Base-by-base conservation (phyloP, 2,329 filamentous ascomycete species). In the Claviceps lovelessii region DNA sequence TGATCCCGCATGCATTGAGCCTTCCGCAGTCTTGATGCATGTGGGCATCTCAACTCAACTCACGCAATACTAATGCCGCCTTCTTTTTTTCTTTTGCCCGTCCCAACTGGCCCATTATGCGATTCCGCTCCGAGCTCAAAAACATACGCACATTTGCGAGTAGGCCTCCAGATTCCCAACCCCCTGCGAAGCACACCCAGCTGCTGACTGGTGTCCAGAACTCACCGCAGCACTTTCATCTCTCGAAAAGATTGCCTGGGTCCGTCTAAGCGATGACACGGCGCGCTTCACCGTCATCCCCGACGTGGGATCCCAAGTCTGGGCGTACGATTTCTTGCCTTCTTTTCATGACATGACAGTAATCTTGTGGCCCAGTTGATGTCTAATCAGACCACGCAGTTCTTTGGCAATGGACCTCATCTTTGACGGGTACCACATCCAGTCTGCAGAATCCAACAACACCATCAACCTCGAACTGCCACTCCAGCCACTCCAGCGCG, bases 381-480 rank as follows among this genome's bases (percentile, higher is more conserved):
- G 19, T 45, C 48, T 46, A 47, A 46, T 41, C 56, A 47, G n/a
- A 29, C 19, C 29, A 28, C 8, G 10, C 58, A 82, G 79, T 46
- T 79, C 77, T 49, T 71, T 84, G 31, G 71, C 74, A 29, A 79
- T 87, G 77, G 88, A 95, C 65, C 84, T 89, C 61, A 89, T 98
- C 63, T 97, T 98, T 69, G 79, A 90, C 66, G 76, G 77, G 60
- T 95, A 94, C 73, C 81, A 83, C 54, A 84, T 97, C 61, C 86
- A 95, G 68, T 95, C 90, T 51, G 87, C 87, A 52, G 85, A 90
- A 50, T 75, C 75, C 44, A 77, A 82, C 68, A 95, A 95, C 70
- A 88, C 90, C 53, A 96, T 98, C 72, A 96, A 98, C 71, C 84
- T 98, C 59, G 93, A 98, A 72, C 81, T 98, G 1, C 90, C 93